A percentile compares a stretch with the other conserved stretches of the same genome.
These are phyloP conservation scores for Boehmeria nivea DNA, from an alignment of 306 rosid genomes.

Conservation along the genomic window DNA sequence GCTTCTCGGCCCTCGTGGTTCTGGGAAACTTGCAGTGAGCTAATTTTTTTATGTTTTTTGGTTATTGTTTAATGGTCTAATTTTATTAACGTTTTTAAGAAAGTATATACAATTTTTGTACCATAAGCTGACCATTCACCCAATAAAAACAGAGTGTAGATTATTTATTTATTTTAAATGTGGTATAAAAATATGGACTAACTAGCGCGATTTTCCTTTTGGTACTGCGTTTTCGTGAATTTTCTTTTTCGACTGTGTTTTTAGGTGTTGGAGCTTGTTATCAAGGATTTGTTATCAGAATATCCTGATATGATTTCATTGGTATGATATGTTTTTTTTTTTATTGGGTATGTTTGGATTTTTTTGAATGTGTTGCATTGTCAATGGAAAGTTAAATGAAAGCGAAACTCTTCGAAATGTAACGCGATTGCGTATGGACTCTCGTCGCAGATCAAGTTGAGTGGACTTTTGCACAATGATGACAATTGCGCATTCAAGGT, in stretches of 20 bases:
- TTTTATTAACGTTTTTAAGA: too few relatives aligned
- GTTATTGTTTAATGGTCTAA: too few relatives aligned
- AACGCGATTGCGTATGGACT: too few relatives aligned
- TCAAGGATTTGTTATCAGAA: slow-evolving; percentile 55
- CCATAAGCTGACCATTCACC: too few relatives aligned
- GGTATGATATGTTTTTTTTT: slow-evolving; percentile 28
- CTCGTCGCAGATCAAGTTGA: slow-evolving; percentile 64
- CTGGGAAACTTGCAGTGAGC: slow-evolving; percentile 71
- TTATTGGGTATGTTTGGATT: not conserved
- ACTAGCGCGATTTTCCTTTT: not conserved
- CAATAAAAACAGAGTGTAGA: too few relatives aligned
- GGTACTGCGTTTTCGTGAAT: not conserved
- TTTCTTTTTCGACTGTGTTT: slow-evolving; percentile 2
- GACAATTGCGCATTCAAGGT: slow-evolving; percentile 88
- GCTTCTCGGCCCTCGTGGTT: slow-evolving; percentile 91
- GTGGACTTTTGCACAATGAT: slow-evolving; percentile 74
- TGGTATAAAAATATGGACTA: too few relatives aligned
- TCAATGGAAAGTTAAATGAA: not conserved
- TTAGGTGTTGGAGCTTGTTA: slow-evolving; percentile 77
- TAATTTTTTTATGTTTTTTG: slow-evolving; percentile 1
- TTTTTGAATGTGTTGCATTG: too few relatives aligned
- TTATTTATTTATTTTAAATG: too few relatives aligned
- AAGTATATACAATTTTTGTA: too few relatives aligned
- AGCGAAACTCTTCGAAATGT: not conserved
- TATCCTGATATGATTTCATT: slow-evolving; percentile 68